Conservation (phyloP, 1,284 basidiomycete genomes). For the Austropuccinia psidii region DNA sequence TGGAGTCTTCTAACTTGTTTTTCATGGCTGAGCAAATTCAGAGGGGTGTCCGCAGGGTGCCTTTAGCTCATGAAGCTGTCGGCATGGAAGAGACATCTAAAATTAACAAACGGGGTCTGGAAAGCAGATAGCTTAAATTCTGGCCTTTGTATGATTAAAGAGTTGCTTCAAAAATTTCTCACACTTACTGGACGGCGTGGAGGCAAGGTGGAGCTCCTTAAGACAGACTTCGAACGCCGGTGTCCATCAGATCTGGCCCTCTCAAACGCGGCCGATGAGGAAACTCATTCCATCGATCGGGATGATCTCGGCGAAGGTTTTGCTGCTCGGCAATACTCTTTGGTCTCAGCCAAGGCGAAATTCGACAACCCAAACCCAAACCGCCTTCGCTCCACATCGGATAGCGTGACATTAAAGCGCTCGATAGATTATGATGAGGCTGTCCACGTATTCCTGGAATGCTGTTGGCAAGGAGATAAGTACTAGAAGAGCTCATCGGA, state of each 20-base stretch:
- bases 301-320: constrained; percentile 21
- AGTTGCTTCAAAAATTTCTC: no score
- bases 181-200: no score
- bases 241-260: constrained; percentile 12
- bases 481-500: background rate
- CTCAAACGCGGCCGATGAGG: constrained; percentile 18
- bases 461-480: no score
- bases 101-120: no score
- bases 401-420: constrained; percentile 9
- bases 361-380: constrained; percentile 28
- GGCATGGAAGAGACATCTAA: no score
- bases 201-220: background rate
- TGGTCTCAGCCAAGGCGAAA: constrained; percentile 26
- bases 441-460: constrained; percentile 10
- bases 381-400: constrained; percentile 36
- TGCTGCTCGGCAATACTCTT: background rate
- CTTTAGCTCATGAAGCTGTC: no score
- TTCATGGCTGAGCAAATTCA: no score
- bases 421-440: constrained; percentile 25
- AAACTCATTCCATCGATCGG: constrained; percentile 30
- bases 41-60: no score
- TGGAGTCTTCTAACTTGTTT: no score
- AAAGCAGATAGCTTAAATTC: no score
- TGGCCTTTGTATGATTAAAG: no score
- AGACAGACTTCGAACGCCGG: background rate